A percentile compares a stretch with the other conserved stretches of the same genome.
Evolutionary conservation across 208 protist genomes (phyloP).

Genomic region (Trichomonas vaginalis): DNA sequence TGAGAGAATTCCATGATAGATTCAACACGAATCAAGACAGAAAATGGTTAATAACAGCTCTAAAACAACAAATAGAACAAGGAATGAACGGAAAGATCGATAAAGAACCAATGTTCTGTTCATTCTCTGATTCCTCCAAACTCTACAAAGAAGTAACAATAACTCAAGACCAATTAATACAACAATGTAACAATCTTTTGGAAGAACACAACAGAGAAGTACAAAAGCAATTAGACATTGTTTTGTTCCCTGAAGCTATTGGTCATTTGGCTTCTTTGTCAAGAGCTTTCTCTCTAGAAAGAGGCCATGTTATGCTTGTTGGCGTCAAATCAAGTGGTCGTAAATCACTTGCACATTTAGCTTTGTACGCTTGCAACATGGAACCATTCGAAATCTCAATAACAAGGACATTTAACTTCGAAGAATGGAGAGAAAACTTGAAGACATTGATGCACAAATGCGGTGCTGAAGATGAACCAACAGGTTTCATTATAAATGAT

Average conservation of each 20-base stretch:
- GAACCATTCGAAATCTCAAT: background rate
- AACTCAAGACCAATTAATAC: background rate
- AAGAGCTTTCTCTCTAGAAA: slow-evolving; percentile 74
- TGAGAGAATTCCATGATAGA: slow-evolving; percentile 82
- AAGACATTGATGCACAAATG: slow-evolving; percentile 37
- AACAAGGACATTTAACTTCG: slow-evolving; percentile 55
- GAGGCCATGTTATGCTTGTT: slow-evolving; percentile 76
- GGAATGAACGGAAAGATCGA: background rate
- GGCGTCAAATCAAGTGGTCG: slow-evolving; percentile 82
- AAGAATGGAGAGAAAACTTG: slow-evolving; percentile 37
- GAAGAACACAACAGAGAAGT: slow-evolving; percentile 67
- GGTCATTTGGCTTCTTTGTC: slow-evolving; percentile 76
- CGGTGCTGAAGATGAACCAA: slow-evolving; percentile 67
- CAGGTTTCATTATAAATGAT: slow-evolving; percentile 78
- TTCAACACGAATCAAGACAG: slow-evolving; percentile 70
- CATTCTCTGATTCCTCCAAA: background rate
- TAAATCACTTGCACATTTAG: slow-evolving; percentile 73
- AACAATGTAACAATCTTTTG: slow-evolving; percentile 52
- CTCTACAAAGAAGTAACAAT: slow-evolving; percentile 20
- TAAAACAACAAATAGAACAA: background rate
- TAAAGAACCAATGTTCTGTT: background rate
- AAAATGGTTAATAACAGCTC: slow-evolving; percentile 49
- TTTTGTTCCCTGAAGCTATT: slow-evolving; percentile 87
- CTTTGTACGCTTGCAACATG: slow-evolving; percentile 63
- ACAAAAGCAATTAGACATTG: slow-evolving; percentile 66